phyloP scores from a whole-genome alignment of 176 grass and related monocot genomes.

The Oryza meridionalis region DNA sequence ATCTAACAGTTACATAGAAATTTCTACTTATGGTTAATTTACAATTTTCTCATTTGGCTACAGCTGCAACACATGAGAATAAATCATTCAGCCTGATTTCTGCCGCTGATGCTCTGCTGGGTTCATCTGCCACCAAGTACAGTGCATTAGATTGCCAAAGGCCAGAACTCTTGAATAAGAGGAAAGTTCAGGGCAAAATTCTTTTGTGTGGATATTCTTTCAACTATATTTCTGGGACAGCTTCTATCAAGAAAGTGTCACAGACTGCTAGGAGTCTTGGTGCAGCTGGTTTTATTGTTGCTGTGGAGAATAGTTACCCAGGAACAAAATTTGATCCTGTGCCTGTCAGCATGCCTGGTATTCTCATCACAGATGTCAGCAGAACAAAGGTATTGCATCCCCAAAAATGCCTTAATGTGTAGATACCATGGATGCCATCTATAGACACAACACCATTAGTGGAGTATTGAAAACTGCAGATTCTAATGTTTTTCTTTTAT shows the following conservation, averaged over 20 bases:
- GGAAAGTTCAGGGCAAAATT: conserved; percentile 86
- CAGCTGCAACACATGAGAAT: conserved; percentile 95
- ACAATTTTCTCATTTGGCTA: conserved; percentile 35
- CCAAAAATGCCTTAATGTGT: not conserved
- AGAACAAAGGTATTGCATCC: conserved; percentile 74
- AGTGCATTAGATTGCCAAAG: conserved; percentile 91
- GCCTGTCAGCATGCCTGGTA: conserved; percentile 90
- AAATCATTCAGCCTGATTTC: conserved; percentile 76
- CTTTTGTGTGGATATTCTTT: conserved; percentile 95
- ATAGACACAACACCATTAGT: not conserved
- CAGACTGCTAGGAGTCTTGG: conserved; percentile 82
- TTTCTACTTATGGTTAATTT: conserved; percentile 23
- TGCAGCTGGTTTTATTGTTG: conserved; percentile 91
- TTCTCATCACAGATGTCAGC: conserved; percentile 83
- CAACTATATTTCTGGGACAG: conserved; percentile 95
- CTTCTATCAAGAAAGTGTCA: conserved; percentile 96
- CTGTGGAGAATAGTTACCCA: conserved; percentile 88
- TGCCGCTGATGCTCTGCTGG: conserved; percentile 79
- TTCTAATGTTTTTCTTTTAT: not conserved
- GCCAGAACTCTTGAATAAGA: conserved; percentile 90
- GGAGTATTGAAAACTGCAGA: not conserved
- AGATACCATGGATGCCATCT: not conserved
- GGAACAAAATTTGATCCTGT: conserved; percentile 98
- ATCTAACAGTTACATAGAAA: conserved; percentile 20
- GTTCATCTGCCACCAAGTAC: conserved; percentile 81